Evolutionary conservation across 805 yeast species (phyloP).

Genomic region (Candida vaughaniae): DNA sequence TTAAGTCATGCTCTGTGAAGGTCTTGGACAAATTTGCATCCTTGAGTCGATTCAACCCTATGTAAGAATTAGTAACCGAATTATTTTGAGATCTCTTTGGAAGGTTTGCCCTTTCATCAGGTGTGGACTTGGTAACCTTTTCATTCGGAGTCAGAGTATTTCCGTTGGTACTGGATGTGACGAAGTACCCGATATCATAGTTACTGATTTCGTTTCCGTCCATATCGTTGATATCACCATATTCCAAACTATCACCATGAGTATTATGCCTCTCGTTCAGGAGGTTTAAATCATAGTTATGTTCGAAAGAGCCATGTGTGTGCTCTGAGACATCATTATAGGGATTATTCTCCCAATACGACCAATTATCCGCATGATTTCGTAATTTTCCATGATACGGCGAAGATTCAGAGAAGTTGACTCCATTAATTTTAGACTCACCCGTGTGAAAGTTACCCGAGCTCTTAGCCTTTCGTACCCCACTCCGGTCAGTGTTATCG

Average conservation of each 20-base stretch:
- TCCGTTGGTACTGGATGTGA: slow-evolving; percentile 11
- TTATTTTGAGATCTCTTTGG: slow-evolving; percentile 29
- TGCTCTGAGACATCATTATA: slow-evolving; percentile 18
- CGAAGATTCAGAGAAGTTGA: slow-evolving; percentile 6
- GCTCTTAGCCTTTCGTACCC: slow-evolving; percentile 30
- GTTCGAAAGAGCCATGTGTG: neutral
- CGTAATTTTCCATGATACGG: slow-evolving; percentile 12
- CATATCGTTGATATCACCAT: neutral
- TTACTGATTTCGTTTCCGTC: slow-evolving; percentile 1
- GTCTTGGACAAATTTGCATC: slow-evolving; percentile 22
- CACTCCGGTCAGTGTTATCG: slow-evolving; percentile 9
- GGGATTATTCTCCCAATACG: slow-evolving; percentile 23
- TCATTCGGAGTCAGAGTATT: slow-evolving; percentile 32
- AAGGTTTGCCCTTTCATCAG: slow-evolving; percentile 21
- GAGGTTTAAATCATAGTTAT: neutral
- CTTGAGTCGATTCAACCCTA: slow-evolving; percentile 40
- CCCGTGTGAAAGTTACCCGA: slow-evolving; percentile 30
- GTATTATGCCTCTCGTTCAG: neutral
- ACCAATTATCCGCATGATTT: slow-evolving; percentile 21
- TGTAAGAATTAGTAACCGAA: slow-evolving; percentile 33
- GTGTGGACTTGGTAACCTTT: slow-evolving; percentile 21
- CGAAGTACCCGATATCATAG: slow-evolving; percentile 5
- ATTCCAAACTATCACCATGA: neutral
- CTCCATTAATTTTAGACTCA: slow-evolving; percentile 3
- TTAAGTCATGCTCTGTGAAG: neutral